Evolutionary conservation across 2,329 filamentous ascomycete species (phyloP).

Genomic region (Beauveria sp.): DNA sequence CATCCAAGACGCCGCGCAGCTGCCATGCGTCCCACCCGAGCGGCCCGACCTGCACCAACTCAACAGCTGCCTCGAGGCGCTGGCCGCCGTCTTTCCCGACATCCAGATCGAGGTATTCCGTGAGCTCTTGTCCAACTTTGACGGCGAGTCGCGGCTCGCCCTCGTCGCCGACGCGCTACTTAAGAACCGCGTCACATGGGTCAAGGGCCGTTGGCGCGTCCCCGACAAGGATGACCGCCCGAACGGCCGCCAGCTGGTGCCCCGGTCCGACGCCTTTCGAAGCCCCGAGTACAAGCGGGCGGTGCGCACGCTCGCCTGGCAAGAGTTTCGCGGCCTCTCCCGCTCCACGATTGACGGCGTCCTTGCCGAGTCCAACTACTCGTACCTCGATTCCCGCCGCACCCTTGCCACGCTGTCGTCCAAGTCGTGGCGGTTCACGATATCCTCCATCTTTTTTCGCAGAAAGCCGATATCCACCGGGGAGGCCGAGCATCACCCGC

Average conservation of each 20-base stretch:
- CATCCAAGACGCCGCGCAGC: constrained; percentile 49
- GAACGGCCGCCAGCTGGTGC: constrained; percentile 32
- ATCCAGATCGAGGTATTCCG: constrained; percentile 76
- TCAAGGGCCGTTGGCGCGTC: constrained; percentile 58
- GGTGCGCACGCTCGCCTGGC: constrained; percentile 58
- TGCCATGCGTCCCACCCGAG: constrained; percentile 40
- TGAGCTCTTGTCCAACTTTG: constrained; percentile 69
- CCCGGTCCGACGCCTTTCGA: constrained; percentile 59
- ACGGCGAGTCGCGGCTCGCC: constrained; percentile 67
- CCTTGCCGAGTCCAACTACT: constrained; percentile 72
- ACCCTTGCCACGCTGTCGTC: constrained; percentile 61
- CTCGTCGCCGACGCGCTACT: constrained; percentile 71
- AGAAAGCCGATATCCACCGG: constrained; percentile 47
- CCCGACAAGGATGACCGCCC: constrained; percentile 22
- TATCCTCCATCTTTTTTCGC: constrained; percentile 63
- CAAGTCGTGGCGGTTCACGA: constrained; percentile 70
- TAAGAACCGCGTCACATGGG: constrained; percentile 62
- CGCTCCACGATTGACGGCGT: constrained; percentile 70
- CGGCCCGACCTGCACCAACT: constrained; percentile 59
- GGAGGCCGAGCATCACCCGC: constrained; percentile 52
- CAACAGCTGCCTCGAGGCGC: constrained; percentile 59
- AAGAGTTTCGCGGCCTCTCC: constrained; percentile 69
- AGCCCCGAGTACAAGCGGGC: constrained; percentile 60
- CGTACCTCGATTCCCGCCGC: constrained; percentile 63
- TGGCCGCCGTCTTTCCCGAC: constrained; percentile 69